phyloP scores from a whole-genome alignment of 139 green algal genomes.

The Volvox africanus region DNA sequence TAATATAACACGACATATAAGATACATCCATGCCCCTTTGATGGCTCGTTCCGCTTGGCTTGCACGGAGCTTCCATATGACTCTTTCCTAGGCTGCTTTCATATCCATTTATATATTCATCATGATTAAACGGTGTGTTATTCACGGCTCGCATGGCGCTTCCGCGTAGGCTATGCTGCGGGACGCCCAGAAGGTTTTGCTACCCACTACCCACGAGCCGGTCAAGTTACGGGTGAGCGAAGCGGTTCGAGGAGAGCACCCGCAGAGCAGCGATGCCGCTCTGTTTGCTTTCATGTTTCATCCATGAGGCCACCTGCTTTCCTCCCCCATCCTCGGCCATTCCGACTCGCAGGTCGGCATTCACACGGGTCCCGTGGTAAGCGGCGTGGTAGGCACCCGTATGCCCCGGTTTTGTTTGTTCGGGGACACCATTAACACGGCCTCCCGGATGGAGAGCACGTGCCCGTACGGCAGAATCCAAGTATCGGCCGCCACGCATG shows the following conservation, averaged over 20 bases:
- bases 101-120: too few species aligned
- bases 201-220: slow-evolving; percentile 40
- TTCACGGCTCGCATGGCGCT: too few species aligned
- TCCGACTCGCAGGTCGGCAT: slow-evolving; percentile 12
- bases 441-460: slow-evolving; percentile 69
- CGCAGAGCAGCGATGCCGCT: too few species aligned
- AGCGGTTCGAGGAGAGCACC: not conserved
- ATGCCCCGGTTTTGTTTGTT: slow-evolving; percentile 54
- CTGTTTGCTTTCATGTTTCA: too few species aligned
- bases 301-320: too few species aligned
- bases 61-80: too few species aligned
- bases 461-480: slow-evolving; percentile 57
- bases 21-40: too few species aligned
- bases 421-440: slow-evolving; percentile 70
- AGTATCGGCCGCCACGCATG: slow-evolving; percentile 20
- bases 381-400: slow-evolving; percentile 46
- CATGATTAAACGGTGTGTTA: too few species aligned
- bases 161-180: slow-evolving; percentile 45
- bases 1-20: too few species aligned
- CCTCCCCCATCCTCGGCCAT: not conserved
- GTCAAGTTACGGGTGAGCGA: slow-evolving; percentile 46
- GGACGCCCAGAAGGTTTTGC: slow-evolving; percentile 37
- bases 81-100: too few species aligned
- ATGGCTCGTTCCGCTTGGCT: too few species aligned
- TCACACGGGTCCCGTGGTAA: slow-evolving; percentile 46